phyloP scores from a whole-genome alignment of 257 asterid species.

The Oldenlandia corymbosa region DNA sequence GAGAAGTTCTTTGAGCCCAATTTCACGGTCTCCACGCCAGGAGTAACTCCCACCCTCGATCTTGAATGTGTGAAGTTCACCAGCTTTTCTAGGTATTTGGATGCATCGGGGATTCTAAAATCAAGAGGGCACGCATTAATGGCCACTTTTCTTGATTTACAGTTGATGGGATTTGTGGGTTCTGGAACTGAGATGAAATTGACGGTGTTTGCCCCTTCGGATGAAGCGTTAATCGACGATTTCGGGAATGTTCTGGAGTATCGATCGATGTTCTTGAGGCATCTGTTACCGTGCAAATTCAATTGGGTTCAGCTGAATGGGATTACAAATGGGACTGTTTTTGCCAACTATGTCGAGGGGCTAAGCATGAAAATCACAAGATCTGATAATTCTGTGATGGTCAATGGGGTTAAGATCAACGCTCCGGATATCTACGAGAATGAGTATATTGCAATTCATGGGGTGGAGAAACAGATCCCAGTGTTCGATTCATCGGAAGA shows the following conservation, averaged over 20 bases:
- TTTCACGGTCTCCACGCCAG: conserved; percentile 25
- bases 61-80: conserved; percentile 33
- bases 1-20: conserved; percentile 45
- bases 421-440: conserved; percentile 57
- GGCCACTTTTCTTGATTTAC: conserved; percentile 69
- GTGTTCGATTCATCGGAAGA: conserved; percentile 32
- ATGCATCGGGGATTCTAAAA: conserved; percentile 45
- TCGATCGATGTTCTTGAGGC: conserved; percentile 51
- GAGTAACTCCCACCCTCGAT: not conserved
- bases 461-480: conserved; percentile 44
- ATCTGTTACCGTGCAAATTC: conserved; percentile 55
- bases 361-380: conserved; percentile 35
- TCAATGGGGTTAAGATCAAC: conserved; percentile 55
- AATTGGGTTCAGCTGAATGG: conserved; percentile 43
- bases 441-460: conserved; percentile 60
- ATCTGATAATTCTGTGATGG: conserved; percentile 35
- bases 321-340: conserved; percentile 38
- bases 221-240: conserved; percentile 36
- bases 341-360: conserved; percentile 40
- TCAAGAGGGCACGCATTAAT: conserved; percentile 62
- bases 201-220: conserved; percentile 73
- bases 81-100: conserved; percentile 31
- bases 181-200: conserved; percentile 20
- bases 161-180: conserved; percentile 44
- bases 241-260: conserved; percentile 45